These are phyloP conservation scores for Quillaja saponaria DNA, from an alignment of 306 rosid genomes.

Conservation along the genomic window DNA sequence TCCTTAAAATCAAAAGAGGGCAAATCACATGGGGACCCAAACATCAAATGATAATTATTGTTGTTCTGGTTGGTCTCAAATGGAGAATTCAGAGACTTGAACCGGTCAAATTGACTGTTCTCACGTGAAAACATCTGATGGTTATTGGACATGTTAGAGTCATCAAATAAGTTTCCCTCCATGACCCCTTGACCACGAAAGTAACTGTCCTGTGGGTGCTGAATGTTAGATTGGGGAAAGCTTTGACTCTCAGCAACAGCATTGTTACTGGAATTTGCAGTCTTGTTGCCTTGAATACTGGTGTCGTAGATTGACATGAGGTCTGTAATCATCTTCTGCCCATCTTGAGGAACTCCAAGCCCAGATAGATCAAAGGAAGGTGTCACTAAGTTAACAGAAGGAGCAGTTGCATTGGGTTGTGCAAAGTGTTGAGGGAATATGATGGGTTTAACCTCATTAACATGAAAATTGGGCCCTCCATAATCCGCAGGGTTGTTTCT, in stretches of 20 bases:
- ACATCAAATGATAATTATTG: slow-evolving; percentile 46
- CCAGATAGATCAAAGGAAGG: slow-evolving; percentile 49
- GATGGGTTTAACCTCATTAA: slow-evolving; percentile 55
- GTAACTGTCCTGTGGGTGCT: slow-evolving; percentile 44
- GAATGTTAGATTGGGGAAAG: slow-evolving; percentile 38
- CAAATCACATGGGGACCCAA: slow-evolving; percentile 53
- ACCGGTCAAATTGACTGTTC: slow-evolving; percentile 54
- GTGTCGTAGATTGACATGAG: slow-evolving; percentile 58
- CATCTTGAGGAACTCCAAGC: slow-evolving; percentile 61
- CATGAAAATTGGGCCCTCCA: slow-evolving; percentile 43
- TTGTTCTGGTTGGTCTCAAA: slow-evolving; percentile 46
- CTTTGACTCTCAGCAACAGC: slow-evolving; percentile 38
- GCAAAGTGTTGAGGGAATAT: slow-evolving; percentile 48
- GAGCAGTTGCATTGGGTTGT: slow-evolving; percentile 41
- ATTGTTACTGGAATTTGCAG: slow-evolving; percentile 16
- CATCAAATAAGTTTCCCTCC: slow-evolving; percentile 49
- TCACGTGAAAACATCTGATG: slow-evolving; percentile 42
- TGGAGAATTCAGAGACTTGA: slow-evolving; percentile 45
- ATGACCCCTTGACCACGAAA: slow-evolving; percentile 45
- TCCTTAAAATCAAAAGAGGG: slow-evolving; percentile 54
- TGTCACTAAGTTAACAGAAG: slow-evolving; percentile 42
- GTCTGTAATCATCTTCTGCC: slow-evolving; percentile 57
- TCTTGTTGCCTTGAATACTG: slow-evolving; percentile 44
- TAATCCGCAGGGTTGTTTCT: slow-evolving; percentile 33
- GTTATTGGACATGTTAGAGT: slow-evolving; percentile 35